Conservation (phyloP, 2,329 filamentous ascomycete genomes). For the Penicillium sp. region DNA sequence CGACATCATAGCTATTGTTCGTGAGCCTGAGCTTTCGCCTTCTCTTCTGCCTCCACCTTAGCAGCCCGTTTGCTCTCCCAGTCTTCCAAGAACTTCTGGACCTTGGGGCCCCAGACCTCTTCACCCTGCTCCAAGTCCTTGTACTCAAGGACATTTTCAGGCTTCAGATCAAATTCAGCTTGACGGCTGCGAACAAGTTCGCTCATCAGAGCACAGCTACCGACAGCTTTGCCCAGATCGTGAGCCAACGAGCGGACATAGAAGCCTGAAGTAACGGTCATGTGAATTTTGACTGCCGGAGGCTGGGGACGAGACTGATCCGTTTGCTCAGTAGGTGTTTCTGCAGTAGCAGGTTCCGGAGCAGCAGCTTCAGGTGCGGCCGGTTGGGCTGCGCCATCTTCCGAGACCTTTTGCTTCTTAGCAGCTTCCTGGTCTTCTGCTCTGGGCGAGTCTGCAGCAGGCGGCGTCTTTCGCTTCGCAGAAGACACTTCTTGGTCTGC, state of each 20-base stretch:
- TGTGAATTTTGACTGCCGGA: constrained; percentile 77
- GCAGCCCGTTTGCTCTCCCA: constrained; percentile 49
- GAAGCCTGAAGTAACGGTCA: constrained; percentile 94
- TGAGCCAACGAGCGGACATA: constrained; percentile 94
- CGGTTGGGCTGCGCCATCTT: constrained; percentile 27
- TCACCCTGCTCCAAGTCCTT: constrained; percentile 75
- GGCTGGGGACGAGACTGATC: constrained; percentile 40
- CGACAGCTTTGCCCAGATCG: constrained; percentile 80
- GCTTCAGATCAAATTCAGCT: constrained; percentile 72
- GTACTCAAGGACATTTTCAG: constrained; percentile 74
- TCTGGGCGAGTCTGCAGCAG: constrained; percentile 26
- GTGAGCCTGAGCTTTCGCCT: constrained; percentile 5
- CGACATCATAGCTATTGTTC: not conserved
- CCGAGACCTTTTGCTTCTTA: constrained; percentile 37
- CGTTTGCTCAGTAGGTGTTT: constrained; percentile 12
- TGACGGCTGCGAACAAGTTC: constrained; percentile 79
- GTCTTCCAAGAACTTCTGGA: constrained; percentile 59
- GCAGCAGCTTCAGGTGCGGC: not conserved
- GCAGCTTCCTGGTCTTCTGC: constrained; percentile 19
- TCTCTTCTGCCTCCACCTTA: constrained; percentile 14
- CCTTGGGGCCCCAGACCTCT: constrained; percentile 76
- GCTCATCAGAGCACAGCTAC: constrained; percentile 83
- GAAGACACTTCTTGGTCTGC: constrained; percentile 16
- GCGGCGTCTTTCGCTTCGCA: constrained; percentile 39
- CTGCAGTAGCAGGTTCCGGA: constrained; percentile 15